A percentile compares a stretch with the other conserved stretches of the same genome.
Evolutionary conservation across 352 stramenopile genomes (phyloP).

Genomic region (Pythium utonaiense): DNA sequence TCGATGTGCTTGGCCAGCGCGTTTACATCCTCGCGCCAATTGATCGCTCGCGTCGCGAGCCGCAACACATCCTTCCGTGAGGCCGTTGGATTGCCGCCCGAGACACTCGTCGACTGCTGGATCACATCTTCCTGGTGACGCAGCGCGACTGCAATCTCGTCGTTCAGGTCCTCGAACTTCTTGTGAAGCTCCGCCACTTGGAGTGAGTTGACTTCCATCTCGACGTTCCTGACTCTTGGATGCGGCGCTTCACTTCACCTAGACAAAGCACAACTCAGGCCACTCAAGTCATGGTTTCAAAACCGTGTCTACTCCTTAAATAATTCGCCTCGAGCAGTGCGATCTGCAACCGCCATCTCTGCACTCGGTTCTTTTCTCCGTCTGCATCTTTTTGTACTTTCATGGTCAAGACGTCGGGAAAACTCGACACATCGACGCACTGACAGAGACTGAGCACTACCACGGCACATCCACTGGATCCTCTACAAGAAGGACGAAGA

Average conservation of each 20-base stretch:
- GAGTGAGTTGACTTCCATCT: slow-evolving; percentile 40
- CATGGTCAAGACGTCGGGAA: slow-evolving; percentile 3
- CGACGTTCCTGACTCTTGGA: not conserved
- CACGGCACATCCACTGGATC: not conserved
- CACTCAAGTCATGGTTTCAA: slow-evolving; percentile 19
- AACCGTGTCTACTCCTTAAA: slow-evolving; percentile 35
- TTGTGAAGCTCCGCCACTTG: slow-evolving; percentile 67
- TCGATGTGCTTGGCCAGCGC: slow-evolving; percentile 73
- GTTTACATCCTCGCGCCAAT: slow-evolving; percentile 73
- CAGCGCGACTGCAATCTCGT: slow-evolving; percentile 56
- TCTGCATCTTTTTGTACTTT: slow-evolving; percentile 11
- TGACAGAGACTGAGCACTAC: not conserved
- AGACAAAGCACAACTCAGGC: not conserved
- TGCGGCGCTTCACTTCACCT: not conserved
- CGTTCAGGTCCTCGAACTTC: slow-evolving; percentile 72
- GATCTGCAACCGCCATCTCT: not conserved
- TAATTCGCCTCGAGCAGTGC: slow-evolving; percentile 7
- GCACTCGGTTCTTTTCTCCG: slow-evolving; percentile 1
- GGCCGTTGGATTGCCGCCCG: slow-evolving; percentile 3
- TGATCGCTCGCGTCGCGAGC: slow-evolving; percentile 46
- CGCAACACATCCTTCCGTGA: slow-evolving; percentile 45
- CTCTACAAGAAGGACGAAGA: slow-evolving; percentile 84
- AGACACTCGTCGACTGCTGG: slow-evolving; percentile 15
- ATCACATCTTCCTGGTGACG: slow-evolving; percentile 51
- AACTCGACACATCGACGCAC: slow-evolving; percentile 16